Evolutionary conservation across 75 land plant genomes (phyloP).

Genomic region (Pinus tabuliformis): DNA sequence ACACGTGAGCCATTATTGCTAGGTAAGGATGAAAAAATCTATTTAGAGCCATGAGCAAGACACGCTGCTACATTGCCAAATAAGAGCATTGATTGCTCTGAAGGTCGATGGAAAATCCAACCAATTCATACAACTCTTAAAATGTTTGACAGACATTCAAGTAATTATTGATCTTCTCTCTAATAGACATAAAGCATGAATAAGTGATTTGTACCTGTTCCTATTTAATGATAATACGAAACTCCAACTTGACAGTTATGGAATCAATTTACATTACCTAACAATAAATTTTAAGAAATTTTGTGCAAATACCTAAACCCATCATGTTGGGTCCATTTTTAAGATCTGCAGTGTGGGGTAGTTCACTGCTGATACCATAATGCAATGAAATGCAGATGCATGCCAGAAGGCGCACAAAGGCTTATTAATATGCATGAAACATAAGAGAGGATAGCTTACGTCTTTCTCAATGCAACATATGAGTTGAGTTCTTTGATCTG

Average conservation of each 20-base stretch:
- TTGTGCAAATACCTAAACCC: neutral
- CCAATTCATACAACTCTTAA: neutral
- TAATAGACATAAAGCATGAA: neutral
- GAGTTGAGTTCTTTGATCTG: slow-evolving; percentile 94
- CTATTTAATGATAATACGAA: neutral
- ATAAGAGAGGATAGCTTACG: slow-evolving; percentile 44
- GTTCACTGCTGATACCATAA: neutral
- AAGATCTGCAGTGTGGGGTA: neutral
- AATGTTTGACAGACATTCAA: neutral
- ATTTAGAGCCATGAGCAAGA: too few relatives aligned
- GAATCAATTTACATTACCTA: neutral
- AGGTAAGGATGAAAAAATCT: too few relatives aligned
- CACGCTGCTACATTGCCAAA: too few relatives aligned
- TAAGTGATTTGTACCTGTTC: neutral
- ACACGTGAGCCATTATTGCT: too few relatives aligned
- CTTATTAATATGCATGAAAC: neutral
- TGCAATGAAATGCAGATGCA: neutral
- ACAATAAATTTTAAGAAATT: neutral
- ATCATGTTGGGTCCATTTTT: neutral
- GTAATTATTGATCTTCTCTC: neutral
- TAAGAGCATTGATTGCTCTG: too few relatives aligned
- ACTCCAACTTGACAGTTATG: neutral
- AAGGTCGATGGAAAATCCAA: too few relatives aligned
- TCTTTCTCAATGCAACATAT: slow-evolving; percentile 90
- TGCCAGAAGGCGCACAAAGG: neutral